Evolutionary conservation across 1,139 yeast genomes (phyloP).

Genomic region (Yamadazyma friedrichii): DNA sequence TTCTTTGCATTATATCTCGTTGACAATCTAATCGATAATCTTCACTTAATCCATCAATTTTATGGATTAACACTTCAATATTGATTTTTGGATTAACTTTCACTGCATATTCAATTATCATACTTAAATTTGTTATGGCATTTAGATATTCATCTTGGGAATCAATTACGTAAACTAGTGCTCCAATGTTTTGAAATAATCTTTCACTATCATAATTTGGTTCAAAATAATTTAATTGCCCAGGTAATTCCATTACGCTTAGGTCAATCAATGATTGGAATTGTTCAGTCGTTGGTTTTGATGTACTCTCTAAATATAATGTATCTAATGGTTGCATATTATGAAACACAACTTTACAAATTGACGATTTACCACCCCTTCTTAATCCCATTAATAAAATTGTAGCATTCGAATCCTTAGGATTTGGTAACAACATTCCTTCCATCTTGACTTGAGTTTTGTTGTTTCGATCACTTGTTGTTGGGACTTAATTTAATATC

Average conservation of each 20-base stretch:
- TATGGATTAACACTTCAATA: slow-evolving; percentile 90
- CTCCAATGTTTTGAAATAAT: slow-evolving; percentile 82
- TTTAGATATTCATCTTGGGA: slow-evolving; percentile 92
- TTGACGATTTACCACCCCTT: slow-evolving; percentile 80
- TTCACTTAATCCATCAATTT: slow-evolving; percentile 91
- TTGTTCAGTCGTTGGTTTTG: slow-evolving; percentile 81
- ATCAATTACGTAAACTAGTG: slow-evolving; percentile 90
- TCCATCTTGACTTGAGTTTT: slow-evolving; percentile 23
- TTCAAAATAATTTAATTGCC: slow-evolving; percentile 87
- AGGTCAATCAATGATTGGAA: slow-evolving; percentile 78
- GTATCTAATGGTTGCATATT: slow-evolving; percentile 97
- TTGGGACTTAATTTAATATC: not conserved
- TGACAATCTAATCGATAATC: slow-evolving; percentile 94
- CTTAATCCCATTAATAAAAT: slow-evolving; percentile 85
- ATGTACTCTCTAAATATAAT: slow-evolving; percentile 82
- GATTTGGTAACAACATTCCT: slow-evolving; percentile 27
- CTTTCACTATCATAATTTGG: slow-evolving; percentile 78
- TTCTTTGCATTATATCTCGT: slow-evolving; percentile 93
- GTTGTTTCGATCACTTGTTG: not conserved
- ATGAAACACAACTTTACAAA: slow-evolving; percentile 92
- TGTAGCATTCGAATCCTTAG: slow-evolving; percentile 61
- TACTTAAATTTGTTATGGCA: slow-evolving; percentile 84
- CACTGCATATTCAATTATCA: slow-evolving; percentile 86
- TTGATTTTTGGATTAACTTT: slow-evolving; percentile 83
- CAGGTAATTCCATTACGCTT: slow-evolving; percentile 95